These are phyloP conservation scores for Dactylellina sp. DNA, from an alignment of 2,329 filamentous ascomycete genomes.

Conservation along the genomic window DNA sequence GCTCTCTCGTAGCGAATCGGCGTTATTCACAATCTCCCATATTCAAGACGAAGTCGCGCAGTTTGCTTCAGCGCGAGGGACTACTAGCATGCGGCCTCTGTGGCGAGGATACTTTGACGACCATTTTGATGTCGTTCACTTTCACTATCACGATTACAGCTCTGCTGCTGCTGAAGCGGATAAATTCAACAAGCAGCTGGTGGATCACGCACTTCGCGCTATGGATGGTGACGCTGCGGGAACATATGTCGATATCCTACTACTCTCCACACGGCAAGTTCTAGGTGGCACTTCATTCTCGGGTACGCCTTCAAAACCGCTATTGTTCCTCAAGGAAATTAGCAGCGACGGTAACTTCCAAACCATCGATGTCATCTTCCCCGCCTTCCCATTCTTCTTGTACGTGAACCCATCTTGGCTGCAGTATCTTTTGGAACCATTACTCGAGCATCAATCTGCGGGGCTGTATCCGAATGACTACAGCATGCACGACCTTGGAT, in stretches of 20 bases:
- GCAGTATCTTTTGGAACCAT: conserved; percentile 80
- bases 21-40: conserved; percentile 79
- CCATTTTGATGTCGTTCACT: conserved; percentile 74
- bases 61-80: conserved; percentile 78
- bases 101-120: conserved; percentile 80
- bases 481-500: conserved; percentile 80
- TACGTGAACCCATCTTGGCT: conserved; percentile 86
- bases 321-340: conserved; percentile 87
- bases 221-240: conserved; percentile 73
- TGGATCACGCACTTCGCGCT: conserved; percentile 51
- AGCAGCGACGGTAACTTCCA: conserved; percentile 87
- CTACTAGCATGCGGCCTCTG: conserved; percentile 81
- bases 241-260: conserved; percentile 81
- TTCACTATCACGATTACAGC: conserved; percentile 80
- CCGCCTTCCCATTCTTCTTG: conserved; percentile 84
- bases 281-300: conserved; percentile 82
- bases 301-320: conserved; percentile 75
- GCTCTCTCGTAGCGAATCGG: conserved; percentile 68
- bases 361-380: conserved; percentile 89
- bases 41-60: conserved; percentile 83
- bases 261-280: conserved; percentile 81
- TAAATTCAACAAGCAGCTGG: conserved; percentile 56
- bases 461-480: conserved; percentile 82
- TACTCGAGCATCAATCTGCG: conserved; percentile 83
- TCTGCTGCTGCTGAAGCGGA: conserved; percentile 78